Evolutionary conservation across 306 rosid species (phyloP).

Genomic region (Castanospermum australe): DNA sequence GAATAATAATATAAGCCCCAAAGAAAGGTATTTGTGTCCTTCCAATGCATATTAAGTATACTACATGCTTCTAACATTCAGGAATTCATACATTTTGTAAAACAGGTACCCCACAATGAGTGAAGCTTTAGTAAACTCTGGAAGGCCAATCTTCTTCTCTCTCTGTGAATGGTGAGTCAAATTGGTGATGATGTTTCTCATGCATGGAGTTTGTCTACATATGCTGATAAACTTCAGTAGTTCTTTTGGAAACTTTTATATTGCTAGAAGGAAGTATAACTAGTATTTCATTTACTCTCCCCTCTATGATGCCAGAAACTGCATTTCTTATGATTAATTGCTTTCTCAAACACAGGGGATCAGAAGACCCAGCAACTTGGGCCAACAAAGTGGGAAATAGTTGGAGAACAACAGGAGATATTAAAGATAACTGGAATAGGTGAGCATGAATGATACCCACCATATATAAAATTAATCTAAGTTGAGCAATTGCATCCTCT

Average conservation of each 20-base stretch:
- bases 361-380: slow-evolving; percentile 56
- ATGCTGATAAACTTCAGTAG: not conserved
- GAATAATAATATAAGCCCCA: slow-evolving; percentile 40
- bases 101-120: slow-evolving; percentile 65
- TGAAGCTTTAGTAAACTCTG: slow-evolving; percentile 46
- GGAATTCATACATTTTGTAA: not conserved
- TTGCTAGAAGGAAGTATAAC: not conserved
- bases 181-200: not conserved
- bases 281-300: not conserved
- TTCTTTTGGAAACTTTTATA: not conserved
- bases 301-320: not conserved
- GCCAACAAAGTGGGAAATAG: slow-evolving; percentile 53
- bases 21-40: slow-evolving; percentile 37
- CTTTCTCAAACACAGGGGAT: slow-evolving; percentile 20
- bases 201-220: not conserved
- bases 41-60: not conserved
- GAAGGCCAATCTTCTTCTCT: slow-evolving; percentile 56
- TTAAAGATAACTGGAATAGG: slow-evolving; percentile 52
- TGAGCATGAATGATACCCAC: not conserved
- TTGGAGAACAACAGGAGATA: slow-evolving; percentile 68
- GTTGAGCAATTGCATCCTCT: slow-evolving; percentile 12
- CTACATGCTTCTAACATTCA: not conserved
- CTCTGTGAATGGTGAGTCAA: slow-evolving; percentile 69
- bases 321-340: not conserved
- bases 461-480: not conserved